A percentile compares a stretch with the other conserved stretches of the same genome.
Conservation (phyloP, 192 early-diverging fungal genomes). For the Phlyctochytrium planicorne region DNA sequence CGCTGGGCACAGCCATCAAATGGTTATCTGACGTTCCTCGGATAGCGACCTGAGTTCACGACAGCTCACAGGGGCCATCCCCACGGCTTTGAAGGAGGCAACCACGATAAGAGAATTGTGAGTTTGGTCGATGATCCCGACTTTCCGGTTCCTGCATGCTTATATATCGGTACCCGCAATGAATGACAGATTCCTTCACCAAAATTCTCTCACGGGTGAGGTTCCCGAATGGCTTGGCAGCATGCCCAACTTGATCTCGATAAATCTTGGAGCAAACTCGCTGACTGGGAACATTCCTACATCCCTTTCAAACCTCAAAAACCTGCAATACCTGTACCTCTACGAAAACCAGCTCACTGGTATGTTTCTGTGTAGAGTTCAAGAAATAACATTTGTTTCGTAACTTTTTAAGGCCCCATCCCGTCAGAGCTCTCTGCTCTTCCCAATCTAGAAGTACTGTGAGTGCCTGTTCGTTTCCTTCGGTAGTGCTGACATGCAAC, state of each 20-base stretch:
- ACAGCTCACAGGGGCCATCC: neutral
- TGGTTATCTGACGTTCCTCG: too few species aligned
- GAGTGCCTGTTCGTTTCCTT: neutral
- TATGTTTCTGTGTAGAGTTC: too few species aligned
- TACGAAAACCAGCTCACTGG: slow-evolving; percentile 6
- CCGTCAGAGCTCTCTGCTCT: neutral
- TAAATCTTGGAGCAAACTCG: neutral
- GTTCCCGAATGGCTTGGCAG: neutral
- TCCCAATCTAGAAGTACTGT: neutral
- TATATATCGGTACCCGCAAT: too few species aligned
- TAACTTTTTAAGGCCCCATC: neutral
- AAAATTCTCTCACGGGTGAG: neutral
- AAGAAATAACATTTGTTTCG: too few species aligned
- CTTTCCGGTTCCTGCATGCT: neutral
- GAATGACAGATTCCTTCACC: neutral
- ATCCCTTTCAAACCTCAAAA: slow-evolving; percentile 1
- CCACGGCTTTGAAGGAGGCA: neutral
- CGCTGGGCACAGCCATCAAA: too few species aligned
- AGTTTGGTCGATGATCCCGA: neutral
- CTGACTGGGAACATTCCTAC: slow-evolving; percentile 6
- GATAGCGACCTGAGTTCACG: neutral
- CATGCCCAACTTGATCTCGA: neutral
- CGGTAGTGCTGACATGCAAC: neutral
- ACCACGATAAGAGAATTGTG: neutral
- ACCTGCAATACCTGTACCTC: slow-evolving; percentile 1